Conservation (phyloP, 1,284 basidiomycete species). For the Trichosporon faecale region DNA sequence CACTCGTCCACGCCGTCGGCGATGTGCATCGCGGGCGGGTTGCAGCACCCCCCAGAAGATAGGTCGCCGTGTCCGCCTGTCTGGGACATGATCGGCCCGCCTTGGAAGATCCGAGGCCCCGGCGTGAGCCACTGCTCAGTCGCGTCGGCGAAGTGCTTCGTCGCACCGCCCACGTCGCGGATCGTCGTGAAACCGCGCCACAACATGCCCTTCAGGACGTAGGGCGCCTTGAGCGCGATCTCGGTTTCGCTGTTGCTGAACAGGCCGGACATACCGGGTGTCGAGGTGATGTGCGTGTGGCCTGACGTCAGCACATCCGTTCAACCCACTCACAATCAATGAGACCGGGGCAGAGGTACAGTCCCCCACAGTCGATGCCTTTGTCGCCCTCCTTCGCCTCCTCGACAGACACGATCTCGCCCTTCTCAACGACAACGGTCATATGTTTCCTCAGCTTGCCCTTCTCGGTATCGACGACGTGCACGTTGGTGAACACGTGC, state of each 20-base stretch:
- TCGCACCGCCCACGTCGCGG: conserved; percentile 57
- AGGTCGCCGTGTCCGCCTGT: conserved; percentile 56
- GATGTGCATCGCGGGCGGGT: conserved; percentile 10
- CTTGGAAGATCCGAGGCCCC: conserved; percentile 56
- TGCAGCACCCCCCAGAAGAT: not conserved
- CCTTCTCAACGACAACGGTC: conserved; percentile 47
- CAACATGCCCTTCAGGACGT: conserved; percentile 55
- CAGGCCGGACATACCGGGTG: conserved; percentile 43
- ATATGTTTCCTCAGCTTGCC: conserved; percentile 28
- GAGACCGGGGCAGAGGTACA: conserved; percentile 53
- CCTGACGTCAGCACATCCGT: conserved; percentile 43
- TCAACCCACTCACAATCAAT: conserved; percentile 33
- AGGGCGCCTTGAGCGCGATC: conserved; percentile 52
- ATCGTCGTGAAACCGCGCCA: conserved; percentile 57
- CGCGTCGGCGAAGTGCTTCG: conserved; percentile 53
- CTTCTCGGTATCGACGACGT: conserved; percentile 33
- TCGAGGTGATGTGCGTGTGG: conserved; percentile 57
- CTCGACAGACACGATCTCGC: conserved; percentile 43
- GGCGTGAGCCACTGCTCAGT: conserved; percentile 54
- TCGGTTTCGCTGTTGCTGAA: conserved; percentile 39
- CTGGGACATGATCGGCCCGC: conserved; percentile 56
- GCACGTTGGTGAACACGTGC: conserved; percentile 31
- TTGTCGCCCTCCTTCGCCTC: conserved; percentile 21
- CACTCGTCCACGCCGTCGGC: conserved; percentile 50
- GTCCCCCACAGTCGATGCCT: conserved; percentile 48